A percentile compares a stretch with the other conserved stretches of the same genome.
These are phyloP conservation scores for Immersiporthe knoxdaviesiana DNA, from an alignment of 2,329 filamentous ascomycete genomes.

Conservation along the genomic window DNA sequence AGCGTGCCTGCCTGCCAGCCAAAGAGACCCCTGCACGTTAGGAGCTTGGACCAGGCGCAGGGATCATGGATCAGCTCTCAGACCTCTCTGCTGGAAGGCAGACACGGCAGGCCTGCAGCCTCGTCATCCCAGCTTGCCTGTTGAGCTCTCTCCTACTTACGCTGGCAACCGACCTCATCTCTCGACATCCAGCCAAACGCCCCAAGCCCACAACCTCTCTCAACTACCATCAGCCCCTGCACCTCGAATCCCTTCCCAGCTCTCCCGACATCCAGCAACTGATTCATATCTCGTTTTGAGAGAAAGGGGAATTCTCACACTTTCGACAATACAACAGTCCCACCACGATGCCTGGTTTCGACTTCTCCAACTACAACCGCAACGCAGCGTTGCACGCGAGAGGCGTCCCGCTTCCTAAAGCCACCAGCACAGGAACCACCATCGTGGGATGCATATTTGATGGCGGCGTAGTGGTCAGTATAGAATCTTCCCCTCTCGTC, in stretches of 20 bases:
- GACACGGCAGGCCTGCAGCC: conserved; percentile 55
- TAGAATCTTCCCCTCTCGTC: not conserved
- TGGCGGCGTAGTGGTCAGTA: conserved; percentile 87
- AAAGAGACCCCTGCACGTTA: conserved; percentile 31
- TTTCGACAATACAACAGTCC: not conserved
- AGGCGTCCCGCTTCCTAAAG: conserved; percentile 93
- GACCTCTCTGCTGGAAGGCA: conserved; percentile 13
- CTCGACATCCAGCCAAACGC: conserved; percentile 1
- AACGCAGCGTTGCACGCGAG: conserved; percentile 94
- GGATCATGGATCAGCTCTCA: conserved; percentile 15
- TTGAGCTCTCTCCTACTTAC: conserved; percentile 17
- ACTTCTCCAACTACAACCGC: conserved; percentile 99
- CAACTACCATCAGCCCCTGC: conserved; percentile 10
- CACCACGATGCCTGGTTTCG: conserved; percentile 87
- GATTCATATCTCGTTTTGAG: not conserved
- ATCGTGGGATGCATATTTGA: conserved; percentile 98
- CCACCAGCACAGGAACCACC: conserved; percentile 97
- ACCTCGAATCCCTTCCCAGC: conserved; percentile 9
- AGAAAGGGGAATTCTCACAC: conserved; percentile 9
- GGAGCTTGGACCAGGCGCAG: conserved; percentile 30
- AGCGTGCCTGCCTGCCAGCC: conserved; percentile 26
- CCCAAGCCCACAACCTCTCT: conserved; percentile 7
- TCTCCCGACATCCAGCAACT: not conserved
- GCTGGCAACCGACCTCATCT: conserved; percentile 21
- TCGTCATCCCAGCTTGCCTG: conserved; percentile 54